Evolutionary conservation across 345 rosid genomes (phyloP).

Genomic region (Camelina laxa): DNA sequence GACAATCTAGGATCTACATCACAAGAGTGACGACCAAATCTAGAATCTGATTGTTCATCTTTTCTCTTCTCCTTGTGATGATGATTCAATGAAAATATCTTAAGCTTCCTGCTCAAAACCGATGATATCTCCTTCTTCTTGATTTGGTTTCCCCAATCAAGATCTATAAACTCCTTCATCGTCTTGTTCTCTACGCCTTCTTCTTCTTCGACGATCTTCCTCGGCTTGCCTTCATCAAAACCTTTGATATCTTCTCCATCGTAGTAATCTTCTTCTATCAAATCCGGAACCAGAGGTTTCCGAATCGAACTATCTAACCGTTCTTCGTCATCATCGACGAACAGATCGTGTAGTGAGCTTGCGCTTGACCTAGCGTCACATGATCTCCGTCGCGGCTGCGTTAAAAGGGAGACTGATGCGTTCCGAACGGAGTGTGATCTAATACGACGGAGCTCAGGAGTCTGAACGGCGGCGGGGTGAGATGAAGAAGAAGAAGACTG

Average conservation of each 20-base stretch:
- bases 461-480: constrained; percentile 6
- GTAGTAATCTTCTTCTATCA: constrained; percentile 35
- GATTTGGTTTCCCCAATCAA: constrained; percentile 52
- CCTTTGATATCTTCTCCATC: constrained; percentile 42
- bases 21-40: constrained; percentile 62
- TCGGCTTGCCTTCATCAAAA: constrained; percentile 25
- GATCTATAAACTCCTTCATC: constrained; percentile 86
- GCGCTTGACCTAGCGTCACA: constrained; percentile 51
- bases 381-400: constrained; percentile 62
- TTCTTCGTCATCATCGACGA: constrained; percentile 50
- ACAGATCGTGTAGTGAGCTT: constrained; percentile 53
- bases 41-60: constrained; percentile 34
- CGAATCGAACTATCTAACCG: constrained; percentile 14
- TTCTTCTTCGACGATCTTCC: constrained; percentile 37
- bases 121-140: constrained; percentile 66
- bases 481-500: constrained; percentile 44
- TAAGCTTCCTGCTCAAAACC: constrained; percentile 62
- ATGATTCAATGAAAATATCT: constrained; percentile 57
- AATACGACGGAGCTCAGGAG: constrained; percentile 41
- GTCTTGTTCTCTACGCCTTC: constrained; percentile 57
- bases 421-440: constrained; percentile 42
- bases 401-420: constrained; percentile 14
- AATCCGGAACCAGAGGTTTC: constrained; percentile 37
- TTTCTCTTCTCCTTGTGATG: constrained; percentile 51
- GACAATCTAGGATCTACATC: constrained; percentile 73